phyloP scores from a whole-genome alignment of 2,329 filamentous ascomycete genomes.

The Didymella exigua region DNA sequence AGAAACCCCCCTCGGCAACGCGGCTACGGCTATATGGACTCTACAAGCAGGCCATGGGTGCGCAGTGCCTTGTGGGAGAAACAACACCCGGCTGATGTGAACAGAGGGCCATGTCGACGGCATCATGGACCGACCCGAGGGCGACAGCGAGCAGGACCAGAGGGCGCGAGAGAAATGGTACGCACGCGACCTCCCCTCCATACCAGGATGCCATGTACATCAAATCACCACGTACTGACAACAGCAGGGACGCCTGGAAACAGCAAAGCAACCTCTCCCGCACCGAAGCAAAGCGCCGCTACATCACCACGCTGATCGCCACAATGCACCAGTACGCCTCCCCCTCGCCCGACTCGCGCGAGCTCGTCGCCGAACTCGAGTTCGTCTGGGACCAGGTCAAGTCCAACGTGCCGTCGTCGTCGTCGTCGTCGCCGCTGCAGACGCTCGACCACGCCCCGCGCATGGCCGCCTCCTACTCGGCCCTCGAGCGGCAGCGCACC shows the following conservation, averaged over 20 bases:
- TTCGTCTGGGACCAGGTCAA: slow-evolving; percentile 99
- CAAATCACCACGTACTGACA: slow-evolving; percentile 3
- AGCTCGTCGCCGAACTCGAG: slow-evolving; percentile 92
- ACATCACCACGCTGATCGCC: slow-evolving; percentile 91
- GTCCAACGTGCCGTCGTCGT: slow-evolving; percentile 72
- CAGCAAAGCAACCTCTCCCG: slow-evolving; percentile 79
- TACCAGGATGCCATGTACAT: slow-evolving; percentile 8
- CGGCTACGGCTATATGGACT: slow-evolving; percentile 93
- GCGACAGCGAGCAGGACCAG: slow-evolving; percentile 57
- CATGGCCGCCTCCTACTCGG: slow-evolving; percentile 34
- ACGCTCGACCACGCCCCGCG: slow-evolving; percentile 44
- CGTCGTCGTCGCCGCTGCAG: slow-evolving; percentile 52
- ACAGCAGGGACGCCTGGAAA: slow-evolving; percentile 85
- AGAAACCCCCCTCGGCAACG: slow-evolving; percentile 82
- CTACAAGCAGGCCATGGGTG: slow-evolving; percentile 96
- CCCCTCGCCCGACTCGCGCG: slow-evolving; percentile 80
- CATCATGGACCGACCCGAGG: slow-evolving; percentile 81
- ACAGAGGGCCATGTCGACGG: slow-evolving; percentile 90
- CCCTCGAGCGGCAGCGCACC: slow-evolving; percentile 13
- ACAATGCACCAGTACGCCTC: slow-evolving; percentile 97
- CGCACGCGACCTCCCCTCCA: slow-evolving; percentile 21
- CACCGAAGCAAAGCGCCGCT: slow-evolving; percentile 91
- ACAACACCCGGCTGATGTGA: slow-evolving; percentile 19
- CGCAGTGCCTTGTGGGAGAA: slow-evolving; percentile 13
- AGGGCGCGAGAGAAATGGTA: slow-evolving; percentile 71